phyloP scores from a whole-genome alignment of 345 rosid species.

The Raphanus sativus region DNA sequence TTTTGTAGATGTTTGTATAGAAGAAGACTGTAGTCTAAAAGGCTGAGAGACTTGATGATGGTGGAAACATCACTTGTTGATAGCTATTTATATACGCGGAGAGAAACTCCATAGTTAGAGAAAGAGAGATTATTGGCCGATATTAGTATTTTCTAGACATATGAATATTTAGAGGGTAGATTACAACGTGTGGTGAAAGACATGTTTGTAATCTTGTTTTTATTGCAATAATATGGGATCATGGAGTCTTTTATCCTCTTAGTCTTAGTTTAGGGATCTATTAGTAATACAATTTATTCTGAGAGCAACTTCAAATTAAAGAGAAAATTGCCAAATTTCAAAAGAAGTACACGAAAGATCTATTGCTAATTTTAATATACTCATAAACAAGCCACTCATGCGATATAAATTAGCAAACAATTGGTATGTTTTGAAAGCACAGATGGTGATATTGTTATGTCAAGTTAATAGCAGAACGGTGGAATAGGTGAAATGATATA shows the following conservation, averaged over 20 bases:
- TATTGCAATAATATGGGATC: slow-evolving; percentile 1
- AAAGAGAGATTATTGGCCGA: slow-evolving; percentile 7
- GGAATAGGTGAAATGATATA: background rate
- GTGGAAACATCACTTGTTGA: slow-evolving; percentile 11
- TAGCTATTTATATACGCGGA: slow-evolving; percentile 29
- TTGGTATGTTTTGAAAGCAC: background rate
- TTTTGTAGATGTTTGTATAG: background rate
- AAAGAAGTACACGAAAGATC: background rate
- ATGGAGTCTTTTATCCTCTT: background rate
- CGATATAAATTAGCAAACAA: background rate
- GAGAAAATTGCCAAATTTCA: background rate
- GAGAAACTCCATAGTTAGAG: slow-evolving; percentile 22
- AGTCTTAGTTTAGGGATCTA: background rate
- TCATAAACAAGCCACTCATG: background rate
- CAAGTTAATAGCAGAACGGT: background rate
- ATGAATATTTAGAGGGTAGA: background rate
- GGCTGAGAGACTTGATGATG: slow-evolving; percentile 24
- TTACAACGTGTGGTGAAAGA: background rate
- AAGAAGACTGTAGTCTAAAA: slow-evolving; percentile 2
- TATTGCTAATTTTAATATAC: background rate
- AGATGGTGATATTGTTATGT: background rate
- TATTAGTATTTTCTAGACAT: slow-evolving; percentile 1
- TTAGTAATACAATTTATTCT: background rate
- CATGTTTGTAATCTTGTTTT: slow-evolving; percentile 1
- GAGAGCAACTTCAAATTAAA: slow-evolving; percentile 2